Conservation (phyloP, 106 monocot species). For the Posidonia australis region DNA sequence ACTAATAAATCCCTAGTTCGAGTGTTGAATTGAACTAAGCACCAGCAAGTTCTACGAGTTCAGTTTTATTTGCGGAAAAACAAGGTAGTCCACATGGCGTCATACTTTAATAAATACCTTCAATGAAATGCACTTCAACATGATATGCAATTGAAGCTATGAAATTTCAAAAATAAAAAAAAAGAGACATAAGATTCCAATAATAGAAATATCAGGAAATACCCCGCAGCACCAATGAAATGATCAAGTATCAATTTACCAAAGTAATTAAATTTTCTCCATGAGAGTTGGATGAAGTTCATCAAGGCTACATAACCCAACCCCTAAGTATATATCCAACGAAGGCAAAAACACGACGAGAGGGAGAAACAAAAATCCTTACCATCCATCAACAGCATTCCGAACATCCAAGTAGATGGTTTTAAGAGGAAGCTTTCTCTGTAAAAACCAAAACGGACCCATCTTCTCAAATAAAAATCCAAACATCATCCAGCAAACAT, state of each 20-base stretch:
- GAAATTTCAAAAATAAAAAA: too few species aligned
- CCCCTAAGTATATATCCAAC: neutral
- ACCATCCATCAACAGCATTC: conserved; percentile 82
- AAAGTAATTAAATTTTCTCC: too few species aligned
- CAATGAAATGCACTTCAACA: too few species aligned
- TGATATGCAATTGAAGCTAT: too few species aligned
- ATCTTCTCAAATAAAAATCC: neutral
- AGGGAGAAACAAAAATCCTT: neutral
- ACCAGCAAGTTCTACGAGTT: neutral
- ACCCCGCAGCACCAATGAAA: too few species aligned
- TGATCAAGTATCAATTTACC: too few species aligned
- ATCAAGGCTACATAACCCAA: neutral
- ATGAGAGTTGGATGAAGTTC: too few species aligned
- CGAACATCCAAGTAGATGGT: conserved; percentile 63
- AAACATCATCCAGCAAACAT: neutral
- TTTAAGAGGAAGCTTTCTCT: conserved; percentile 92
- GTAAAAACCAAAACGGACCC: conserved; percentile 1
- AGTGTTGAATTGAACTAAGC: neutral
- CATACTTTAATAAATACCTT: too few species aligned
- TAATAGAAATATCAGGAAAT: too few species aligned
- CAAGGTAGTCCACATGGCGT: too few species aligned
- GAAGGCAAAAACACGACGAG: neutral
- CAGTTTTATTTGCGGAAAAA: too few species aligned
- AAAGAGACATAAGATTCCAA: too few species aligned
- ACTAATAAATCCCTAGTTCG: neutral